Percentiles rank a stretch among this genome's conserved stretches.
Evolutionary conservation across 139 green algal species (phyloP).

Genomic region (Coelastrella sp.): DNA sequence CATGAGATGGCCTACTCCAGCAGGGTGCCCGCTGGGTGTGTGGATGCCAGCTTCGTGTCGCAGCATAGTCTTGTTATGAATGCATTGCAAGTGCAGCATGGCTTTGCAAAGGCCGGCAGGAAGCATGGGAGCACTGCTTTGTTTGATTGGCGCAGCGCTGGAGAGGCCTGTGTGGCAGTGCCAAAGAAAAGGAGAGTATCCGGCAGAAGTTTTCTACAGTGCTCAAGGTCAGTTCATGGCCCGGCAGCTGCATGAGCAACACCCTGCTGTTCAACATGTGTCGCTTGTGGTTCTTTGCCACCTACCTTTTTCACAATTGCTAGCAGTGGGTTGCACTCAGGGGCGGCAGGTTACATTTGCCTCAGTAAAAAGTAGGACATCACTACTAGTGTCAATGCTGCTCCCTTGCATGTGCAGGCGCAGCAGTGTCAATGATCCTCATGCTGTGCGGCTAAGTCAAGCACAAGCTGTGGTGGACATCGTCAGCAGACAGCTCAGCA

Average conservation of each 20-base stretch:
- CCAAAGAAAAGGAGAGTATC: too few relatives aligned
- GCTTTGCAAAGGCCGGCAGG: too few relatives aligned
- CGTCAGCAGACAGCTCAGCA: conserved; percentile 12
- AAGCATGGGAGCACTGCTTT: neutral
- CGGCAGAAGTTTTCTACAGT: too few relatives aligned
- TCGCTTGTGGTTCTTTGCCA: too few relatives aligned
- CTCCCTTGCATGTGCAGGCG: neutral
- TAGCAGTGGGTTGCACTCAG: too few relatives aligned
- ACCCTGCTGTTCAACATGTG: too few relatives aligned
- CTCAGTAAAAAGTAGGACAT: neutral
- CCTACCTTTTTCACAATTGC: too few relatives aligned
- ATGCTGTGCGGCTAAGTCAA: conserved; percentile 7
- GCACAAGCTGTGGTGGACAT: conserved; percentile 22
- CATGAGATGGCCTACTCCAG: neutral
- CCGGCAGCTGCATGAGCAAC: too few relatives aligned
- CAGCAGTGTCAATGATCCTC: neutral
- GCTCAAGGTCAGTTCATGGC: too few relatives aligned
- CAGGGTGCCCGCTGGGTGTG: neutral
- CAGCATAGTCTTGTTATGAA: conserved; percentile 27
- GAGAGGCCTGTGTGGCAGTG: too few relatives aligned
- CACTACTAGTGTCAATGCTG: neutral
- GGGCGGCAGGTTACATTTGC: too few relatives aligned
- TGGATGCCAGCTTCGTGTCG: neutral
- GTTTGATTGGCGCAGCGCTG: too few relatives aligned
- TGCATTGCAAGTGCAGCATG: conserved; percentile 22